phyloP scores from a whole-genome alignment of 2,329 filamentous ascomycete genomes.

The Pestalotiopsis sp. region DNA sequence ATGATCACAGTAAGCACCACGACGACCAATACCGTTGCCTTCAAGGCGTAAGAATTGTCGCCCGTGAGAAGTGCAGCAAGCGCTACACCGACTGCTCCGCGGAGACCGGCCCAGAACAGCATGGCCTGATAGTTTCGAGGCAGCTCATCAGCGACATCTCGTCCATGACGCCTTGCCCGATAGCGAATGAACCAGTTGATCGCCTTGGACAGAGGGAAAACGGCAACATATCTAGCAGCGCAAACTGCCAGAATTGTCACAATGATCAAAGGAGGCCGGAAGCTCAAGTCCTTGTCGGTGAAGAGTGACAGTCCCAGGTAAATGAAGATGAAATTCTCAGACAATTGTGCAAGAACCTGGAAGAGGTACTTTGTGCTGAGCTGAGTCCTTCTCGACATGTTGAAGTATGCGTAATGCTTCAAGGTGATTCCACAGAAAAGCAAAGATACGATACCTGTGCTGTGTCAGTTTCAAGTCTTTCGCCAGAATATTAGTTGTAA shows the following conservation, averaged over 20 bases:
- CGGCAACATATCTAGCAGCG: conserved; percentile 86
- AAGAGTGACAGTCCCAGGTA: conserved; percentile 95
- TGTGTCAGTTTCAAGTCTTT: conserved; percentile 8
- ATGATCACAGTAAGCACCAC: conserved; percentile 98
- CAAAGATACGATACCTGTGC: conserved; percentile 85
- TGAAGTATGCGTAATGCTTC: conserved; percentile 99
- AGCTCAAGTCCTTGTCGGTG: conserved; percentile 83
- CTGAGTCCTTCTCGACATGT: conserved; percentile 97
- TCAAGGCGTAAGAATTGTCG: conserved; percentile 77
- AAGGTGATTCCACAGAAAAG: conserved; percentile 97
- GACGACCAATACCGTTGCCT: conserved; percentile 94
- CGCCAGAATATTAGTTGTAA: background rate
- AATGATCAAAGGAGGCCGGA: conserved; percentile 94
- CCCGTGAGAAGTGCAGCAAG: conserved; percentile 86
- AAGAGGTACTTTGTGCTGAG: conserved; percentile 98
- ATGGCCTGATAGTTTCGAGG: conserved; percentile 98
- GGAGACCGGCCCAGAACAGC: conserved; percentile 98
- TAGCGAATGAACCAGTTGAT: conserved; percentile 96
- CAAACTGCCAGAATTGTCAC: conserved; percentile 91
- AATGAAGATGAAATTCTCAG: conserved; percentile 99
- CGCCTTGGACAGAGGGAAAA: conserved; percentile 85
- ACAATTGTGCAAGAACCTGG: conserved; percentile 89
- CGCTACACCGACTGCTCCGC: conserved; percentile 93
- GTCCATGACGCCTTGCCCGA: conserved; percentile 73
- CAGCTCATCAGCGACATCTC: conserved; percentile 81